Evolutionary conservation across 305 asterid genomes (phyloP).

Genomic region (Fraxinus xanthoxyloides): DNA sequence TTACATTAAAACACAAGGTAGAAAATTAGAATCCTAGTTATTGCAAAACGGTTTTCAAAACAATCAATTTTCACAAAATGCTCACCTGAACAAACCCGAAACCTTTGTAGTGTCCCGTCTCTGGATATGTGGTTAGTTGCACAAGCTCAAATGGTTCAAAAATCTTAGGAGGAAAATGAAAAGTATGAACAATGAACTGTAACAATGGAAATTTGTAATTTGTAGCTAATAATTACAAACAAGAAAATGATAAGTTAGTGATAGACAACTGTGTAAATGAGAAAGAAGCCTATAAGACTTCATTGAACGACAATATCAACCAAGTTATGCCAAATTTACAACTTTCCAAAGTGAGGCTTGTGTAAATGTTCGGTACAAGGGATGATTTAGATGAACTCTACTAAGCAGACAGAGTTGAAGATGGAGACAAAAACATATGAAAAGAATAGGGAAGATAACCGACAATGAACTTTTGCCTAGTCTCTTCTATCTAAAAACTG

Average conservation of each 20-base stretch:
- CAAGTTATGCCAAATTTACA: neutral
- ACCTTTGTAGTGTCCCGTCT: constrained; percentile 97
- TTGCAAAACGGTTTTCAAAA: neutral
- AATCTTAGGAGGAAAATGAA: constrained; percentile 40
- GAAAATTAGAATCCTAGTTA: neutral
- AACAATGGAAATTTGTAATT: too few species aligned
- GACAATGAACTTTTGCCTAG: neutral
- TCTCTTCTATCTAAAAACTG: too few species aligned
- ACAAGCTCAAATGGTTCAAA: constrained; percentile 98
- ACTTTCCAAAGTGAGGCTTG: neutral
- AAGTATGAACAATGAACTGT: neutral
- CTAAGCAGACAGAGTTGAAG: neutral
- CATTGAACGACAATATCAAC: too few species aligned
- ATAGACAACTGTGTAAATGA: too few species aligned
- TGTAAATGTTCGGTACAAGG: neutral
- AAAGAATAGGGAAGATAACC: neutral
- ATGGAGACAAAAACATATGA: neutral
- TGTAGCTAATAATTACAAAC: too few species aligned
- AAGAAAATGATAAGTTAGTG: too few species aligned
- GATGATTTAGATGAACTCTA: neutral
- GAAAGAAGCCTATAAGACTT: too few species aligned
- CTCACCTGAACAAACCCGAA: constrained; percentile 96
- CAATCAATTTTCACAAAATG: constrained; percentile 27
- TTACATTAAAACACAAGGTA: neutral
- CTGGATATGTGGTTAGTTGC: constrained; percentile 92